phyloP scores from a whole-genome alignment of 2,329 filamentous ascomycete species.

The Colletotrichum cordylinicola region DNA sequence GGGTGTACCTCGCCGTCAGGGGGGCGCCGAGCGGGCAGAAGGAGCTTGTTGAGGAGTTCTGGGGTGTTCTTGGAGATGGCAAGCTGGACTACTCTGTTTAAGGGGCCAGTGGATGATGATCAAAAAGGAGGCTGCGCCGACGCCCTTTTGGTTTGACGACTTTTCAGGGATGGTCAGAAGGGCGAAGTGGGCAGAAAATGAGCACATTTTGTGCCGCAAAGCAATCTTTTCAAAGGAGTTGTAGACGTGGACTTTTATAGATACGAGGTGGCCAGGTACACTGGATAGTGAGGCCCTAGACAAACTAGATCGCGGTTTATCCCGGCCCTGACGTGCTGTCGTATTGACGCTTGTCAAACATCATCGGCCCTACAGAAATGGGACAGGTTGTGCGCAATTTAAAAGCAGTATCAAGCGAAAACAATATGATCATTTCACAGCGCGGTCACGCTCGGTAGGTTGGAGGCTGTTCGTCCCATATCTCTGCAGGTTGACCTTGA shows the following conservation, averaged over 20 bases:
- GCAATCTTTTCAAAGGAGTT: not conserved
- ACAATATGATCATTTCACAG: not conserved
- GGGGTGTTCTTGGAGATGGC: conserved; percentile 62
- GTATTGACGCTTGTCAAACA: not conserved
- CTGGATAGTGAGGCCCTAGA: not conserved
- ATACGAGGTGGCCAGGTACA: not conserved
- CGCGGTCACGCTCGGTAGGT: not conserved
- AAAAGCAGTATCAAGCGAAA: not conserved
- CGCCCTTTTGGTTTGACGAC: not conserved
- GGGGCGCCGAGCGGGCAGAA: conserved; percentile 65
- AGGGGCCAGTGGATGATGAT: not conserved
- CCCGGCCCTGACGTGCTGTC: not conserved
- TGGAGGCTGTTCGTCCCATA: not conserved
- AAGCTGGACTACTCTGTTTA: conserved; percentile 51
- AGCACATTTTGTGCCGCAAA: not conserved
- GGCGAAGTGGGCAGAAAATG: not conserved
- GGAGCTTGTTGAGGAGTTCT: conserved; percentile 69
- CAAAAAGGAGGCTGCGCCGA: not conserved
- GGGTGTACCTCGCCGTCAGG: conserved; percentile 68
- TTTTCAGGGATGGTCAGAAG: fast-evolving
- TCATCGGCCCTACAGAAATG: not conserved
- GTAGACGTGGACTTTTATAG: not conserved
- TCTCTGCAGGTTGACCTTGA: not conserved
- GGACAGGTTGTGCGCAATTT: not conserved
- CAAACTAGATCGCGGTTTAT: not conserved